phyloP scores from a whole-genome alignment of 257 asterid species.

The Solanum habrochaites region DNA sequence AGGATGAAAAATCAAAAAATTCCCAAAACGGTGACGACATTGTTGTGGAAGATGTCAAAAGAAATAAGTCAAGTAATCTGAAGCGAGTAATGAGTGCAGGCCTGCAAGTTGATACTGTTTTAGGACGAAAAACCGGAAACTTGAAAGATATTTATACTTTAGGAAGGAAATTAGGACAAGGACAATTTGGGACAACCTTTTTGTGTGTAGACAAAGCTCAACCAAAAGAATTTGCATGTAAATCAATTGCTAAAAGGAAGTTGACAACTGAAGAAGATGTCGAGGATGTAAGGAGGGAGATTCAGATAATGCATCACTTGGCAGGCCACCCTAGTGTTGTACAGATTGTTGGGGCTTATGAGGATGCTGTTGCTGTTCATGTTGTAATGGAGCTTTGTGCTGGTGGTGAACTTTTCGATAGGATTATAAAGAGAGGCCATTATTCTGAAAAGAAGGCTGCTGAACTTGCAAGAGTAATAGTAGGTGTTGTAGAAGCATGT shows the following conservation, averaged over 20 bases:
- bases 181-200: constrained; percentile 84
- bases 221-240: constrained; percentile 60
- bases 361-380: constrained; percentile 73
- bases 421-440: constrained; percentile 73
- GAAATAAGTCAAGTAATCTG: constrained; percentile 17
- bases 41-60: constrained; percentile 6
- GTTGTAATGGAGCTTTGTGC: constrained; percentile 78
- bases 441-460: constrained; percentile 82
- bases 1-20: constrained; percentile 11
- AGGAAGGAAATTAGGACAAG: constrained; percentile 72
- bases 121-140: constrained; percentile 55
- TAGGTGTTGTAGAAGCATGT: constrained; percentile 67
- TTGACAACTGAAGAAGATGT: constrained; percentile 55
- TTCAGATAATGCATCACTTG: constrained; percentile 84
- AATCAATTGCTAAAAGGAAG: constrained; percentile 70
- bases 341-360: constrained; percentile 64
- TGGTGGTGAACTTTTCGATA: constrained; percentile 85
- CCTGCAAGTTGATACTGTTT: constrained; percentile 54
- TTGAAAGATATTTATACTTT: constrained; percentile 48
- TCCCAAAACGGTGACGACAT: not conserved
- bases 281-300: constrained; percentile 81
- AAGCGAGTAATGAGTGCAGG: constrained; percentile 60
- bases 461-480: constrained; percentile 65
- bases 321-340: constrained; percentile 60
- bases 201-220: constrained; percentile 46